phyloP scores from a whole-genome alignment of 2,329 filamentous ascomycete genomes.

The Xylaria hypoxylon region DNA sequence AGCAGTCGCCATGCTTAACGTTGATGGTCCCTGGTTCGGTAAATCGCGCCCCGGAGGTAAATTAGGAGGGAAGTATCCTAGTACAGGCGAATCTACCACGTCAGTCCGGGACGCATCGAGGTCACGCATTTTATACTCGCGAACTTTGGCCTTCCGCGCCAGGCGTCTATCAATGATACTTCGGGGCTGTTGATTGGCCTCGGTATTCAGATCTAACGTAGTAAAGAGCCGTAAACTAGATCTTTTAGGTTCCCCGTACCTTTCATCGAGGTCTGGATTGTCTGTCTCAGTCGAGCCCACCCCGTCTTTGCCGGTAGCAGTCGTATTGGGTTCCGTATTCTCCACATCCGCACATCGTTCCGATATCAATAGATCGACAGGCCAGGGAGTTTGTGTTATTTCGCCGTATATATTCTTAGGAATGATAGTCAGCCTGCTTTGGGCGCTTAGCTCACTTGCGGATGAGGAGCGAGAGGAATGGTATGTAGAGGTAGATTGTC shows the following conservation, averaged over 20 bases:
- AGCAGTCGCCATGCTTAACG: constrained; percentile 12
- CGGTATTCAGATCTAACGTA: constrained; percentile 1
- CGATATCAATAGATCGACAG: not conserved
- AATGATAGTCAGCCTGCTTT: constrained; percentile 27
- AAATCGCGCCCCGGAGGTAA: constrained; percentile 22
- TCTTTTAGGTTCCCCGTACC: not conserved
- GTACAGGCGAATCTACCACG: constrained; percentile 40
- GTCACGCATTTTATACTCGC: constrained; percentile 44
- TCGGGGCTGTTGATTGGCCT: constrained; percentile 22
- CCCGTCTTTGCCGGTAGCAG: not conserved
- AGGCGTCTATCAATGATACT: constrained; percentile 43
- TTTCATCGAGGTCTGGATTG: constrained; percentile 5
- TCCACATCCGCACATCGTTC: constrained; percentile 5
- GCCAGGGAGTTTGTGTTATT: not conserved
- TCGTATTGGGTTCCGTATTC: not conserved
- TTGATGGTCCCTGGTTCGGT: constrained; percentile 21
- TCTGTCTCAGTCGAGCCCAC: not conserved
- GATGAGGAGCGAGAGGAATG: constrained; percentile 37
- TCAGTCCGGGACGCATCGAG: constrained; percentile 40
- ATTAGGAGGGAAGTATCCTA: constrained; percentile 42
- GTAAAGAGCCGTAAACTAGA: constrained; percentile 13
- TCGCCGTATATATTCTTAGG: constrained; percentile 3
- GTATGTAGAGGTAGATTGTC: constrained; percentile 37
- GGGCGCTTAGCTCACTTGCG: constrained; percentile 35
- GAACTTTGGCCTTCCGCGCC: constrained; percentile 43